Base-by-base conservation (phyloP, 2,329 filamentous ascomycete genomes). In the Chaetomiaceae sp. region DNA sequence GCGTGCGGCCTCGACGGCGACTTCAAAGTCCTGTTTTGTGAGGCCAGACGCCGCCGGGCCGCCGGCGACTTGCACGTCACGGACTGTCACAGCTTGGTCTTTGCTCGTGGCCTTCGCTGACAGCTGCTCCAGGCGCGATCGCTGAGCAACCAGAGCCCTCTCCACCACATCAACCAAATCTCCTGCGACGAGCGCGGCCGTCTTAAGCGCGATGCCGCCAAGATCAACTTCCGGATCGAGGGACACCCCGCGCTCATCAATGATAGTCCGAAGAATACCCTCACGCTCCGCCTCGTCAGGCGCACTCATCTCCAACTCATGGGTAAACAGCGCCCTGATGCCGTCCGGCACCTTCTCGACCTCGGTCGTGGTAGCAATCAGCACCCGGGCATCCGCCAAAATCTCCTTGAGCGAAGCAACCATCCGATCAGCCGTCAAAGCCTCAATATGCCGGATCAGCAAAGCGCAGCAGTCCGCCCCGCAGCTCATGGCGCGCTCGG, bases 101-200 rank as follows among this genome's bases (percentile, higher is more conserved):
- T 68, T 56, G 1, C 63, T 66, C 0, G 72, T 71, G 12, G 71
- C 69, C 48, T 74, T 74, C 11, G 66, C 68, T 0, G 89, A 87
- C 8, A 97, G 76, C 19, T 78, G 73, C 68, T 95, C 87, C 1
- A 99, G 77, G 3, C 94, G 87, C 36, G 83, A 79, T 39, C 81
- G 81, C 58, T 88, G 84, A 6, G 90, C 90, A 11, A 92, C 84
- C 1, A 89, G 76, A 1, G 94, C 94, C 43, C 94, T 83, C 65
- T 96, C 91, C 29, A 96, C 89, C 0, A 99, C 92, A 66, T 99
- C 94, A 1, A 95, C 87, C 9, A 99, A 74, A 66, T 99, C 92
- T 14, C 91, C 94, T 19, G 94, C 94, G 3, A 99, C 94, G 7
- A 99, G 77, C 1, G 94, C 94, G 6, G 94, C 94, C 8, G 94